Percentiles rank a stretch among this genome's conserved stretches.
phyloP scores from a whole-genome alignment of 2,329 filamentous ascomycete genomes.

The Samsoniella hepiali region DNA sequence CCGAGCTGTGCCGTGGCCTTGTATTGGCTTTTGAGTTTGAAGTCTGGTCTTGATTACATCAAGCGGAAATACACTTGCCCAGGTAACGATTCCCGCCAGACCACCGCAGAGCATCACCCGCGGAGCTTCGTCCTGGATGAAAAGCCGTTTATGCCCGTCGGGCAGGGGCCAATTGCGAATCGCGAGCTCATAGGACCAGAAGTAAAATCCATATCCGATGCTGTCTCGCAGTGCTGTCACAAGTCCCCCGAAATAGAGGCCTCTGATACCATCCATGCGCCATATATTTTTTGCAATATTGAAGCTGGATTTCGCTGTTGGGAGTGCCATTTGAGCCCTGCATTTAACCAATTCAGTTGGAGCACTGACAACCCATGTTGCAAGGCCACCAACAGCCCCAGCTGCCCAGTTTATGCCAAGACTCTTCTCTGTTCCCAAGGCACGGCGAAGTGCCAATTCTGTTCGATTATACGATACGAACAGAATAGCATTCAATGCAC shows the following conservation, averaged over 20 bases:
- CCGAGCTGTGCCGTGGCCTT: constrained; percentile 2
- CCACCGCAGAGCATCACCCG: constrained; percentile 80
- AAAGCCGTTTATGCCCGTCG: constrained; percentile 22
- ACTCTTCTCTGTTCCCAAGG: constrained; percentile 38
- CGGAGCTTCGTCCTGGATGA: constrained; percentile 45
- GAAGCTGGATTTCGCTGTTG: constrained; percentile 54
- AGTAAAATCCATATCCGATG: constrained; percentile 96
- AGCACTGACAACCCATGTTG: constrained; percentile 80
- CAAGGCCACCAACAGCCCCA: constrained; percentile 76
- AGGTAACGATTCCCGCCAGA: constrained; percentile 80
- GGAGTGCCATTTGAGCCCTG: constrained; percentile 64
- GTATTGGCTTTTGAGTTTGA: constrained; percentile 62
- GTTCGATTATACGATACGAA: constrained; percentile 89
- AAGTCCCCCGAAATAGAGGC: constrained; percentile 75
- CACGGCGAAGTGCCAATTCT: constrained; percentile 56
- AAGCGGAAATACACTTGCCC: constrained; percentile 85
- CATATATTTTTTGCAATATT: constrained; percentile 61
- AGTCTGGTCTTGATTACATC: constrained; percentile 91
- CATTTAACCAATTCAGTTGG: constrained; percentile 93
- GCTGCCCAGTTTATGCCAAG: constrained; percentile 72
- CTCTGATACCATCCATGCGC: constrained; percentile 56
- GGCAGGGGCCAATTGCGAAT: constrained; percentile 54
- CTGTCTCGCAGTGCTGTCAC: constrained; percentile 82
- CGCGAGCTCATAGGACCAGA: constrained; percentile 83
- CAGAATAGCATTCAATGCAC: constrained; percentile 83